A percentile compares a stretch with the other conserved stretches of the same genome.
Conservation (phyloP, 768 basidiomycete species). For the Exidia glandulosa region DNA sequence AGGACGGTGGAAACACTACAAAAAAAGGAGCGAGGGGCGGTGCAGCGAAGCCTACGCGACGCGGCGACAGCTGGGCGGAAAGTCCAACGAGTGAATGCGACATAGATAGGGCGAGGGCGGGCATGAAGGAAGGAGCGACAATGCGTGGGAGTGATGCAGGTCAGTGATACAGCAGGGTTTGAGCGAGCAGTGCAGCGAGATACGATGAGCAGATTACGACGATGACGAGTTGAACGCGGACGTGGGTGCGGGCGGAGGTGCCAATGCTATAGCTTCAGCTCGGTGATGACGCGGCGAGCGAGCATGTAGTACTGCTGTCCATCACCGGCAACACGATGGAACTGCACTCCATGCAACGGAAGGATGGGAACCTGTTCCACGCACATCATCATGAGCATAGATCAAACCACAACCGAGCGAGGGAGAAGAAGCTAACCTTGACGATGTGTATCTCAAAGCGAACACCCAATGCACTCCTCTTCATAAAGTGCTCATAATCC, state of each 20-base stretch:
- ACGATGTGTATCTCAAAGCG: slow-evolving; percentile 96
- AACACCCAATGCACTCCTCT: slow-evolving; percentile 53
- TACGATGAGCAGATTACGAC: not conserved
- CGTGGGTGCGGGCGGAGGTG: not conserved
- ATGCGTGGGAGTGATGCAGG: not conserved
- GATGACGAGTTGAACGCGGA: not conserved
- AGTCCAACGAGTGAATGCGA: not conserved
- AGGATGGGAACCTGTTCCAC: slow-evolving; percentile 75
- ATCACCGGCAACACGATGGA: slow-evolving; percentile 80
- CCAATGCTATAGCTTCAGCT: slow-evolving; percentile 69
- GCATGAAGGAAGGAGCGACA: not conserved
- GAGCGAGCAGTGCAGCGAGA: not conserved
- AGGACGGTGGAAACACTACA: too few relatives aligned
- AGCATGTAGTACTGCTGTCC: slow-evolving; percentile 98
- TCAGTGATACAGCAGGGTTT: not conserved
- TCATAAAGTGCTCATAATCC: slow-evolving; percentile 34
- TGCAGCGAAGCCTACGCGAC: not conserved
- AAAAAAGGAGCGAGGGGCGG: not conserved
- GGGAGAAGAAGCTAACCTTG: slow-evolving; percentile 73
- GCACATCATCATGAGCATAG: not conserved
- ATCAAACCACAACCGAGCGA: not conserved
- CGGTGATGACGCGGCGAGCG: slow-evolving; percentile 75
- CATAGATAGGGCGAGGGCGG: not conserved
- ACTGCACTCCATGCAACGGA: slow-evolving; percentile 90
- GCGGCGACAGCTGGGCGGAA: not conserved